phyloP scores from a whole-genome alignment of 306 rosid species.

The Hippophae rhamnoides region DNA sequence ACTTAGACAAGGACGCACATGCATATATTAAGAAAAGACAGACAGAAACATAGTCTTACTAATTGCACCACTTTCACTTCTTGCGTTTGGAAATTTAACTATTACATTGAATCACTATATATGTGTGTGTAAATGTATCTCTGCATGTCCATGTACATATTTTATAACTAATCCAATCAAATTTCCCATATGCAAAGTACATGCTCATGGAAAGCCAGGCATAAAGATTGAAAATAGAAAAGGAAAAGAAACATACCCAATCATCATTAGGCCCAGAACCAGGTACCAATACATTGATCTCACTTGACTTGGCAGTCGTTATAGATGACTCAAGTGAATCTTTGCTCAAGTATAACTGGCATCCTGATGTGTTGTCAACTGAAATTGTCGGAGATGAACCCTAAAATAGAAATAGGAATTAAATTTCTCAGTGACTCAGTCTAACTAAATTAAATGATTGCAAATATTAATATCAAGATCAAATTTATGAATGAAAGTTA shows the following conservation, averaged over 20 bases:
- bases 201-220: background rate
- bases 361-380: slow-evolving; percentile 84
- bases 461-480: background rate
- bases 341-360: slow-evolving; percentile 83
- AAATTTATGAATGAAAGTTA: too few relatives aligned
- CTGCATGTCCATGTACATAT: too few relatives aligned
- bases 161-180: background rate
- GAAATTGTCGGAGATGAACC: slow-evolving; percentile 92
- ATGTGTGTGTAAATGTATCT: too few relatives aligned
- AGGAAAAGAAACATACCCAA: slow-evolving; percentile 59
- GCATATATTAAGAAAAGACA: too few relatives aligned
- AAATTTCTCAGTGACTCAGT: slow-evolving; percentile 8
- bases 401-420: slow-evolving; percentile 34
- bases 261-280: slow-evolving; percentile 63
- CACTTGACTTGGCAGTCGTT: slow-evolving; percentile 94
- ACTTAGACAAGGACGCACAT: too few relatives aligned
- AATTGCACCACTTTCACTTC: too few relatives aligned
- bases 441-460: slow-evolving; percentile 7
- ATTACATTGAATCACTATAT: too few relatives aligned
- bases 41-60: too few relatives aligned
- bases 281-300: slow-evolving; percentile 88
- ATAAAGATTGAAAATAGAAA: slow-evolving; percentile 6
- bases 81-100: too few relatives aligned
- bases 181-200: background rate
- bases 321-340: slow-evolving; percentile 69